These are phyloP conservation scores for Tylopilus sp. DNA, from an alignment of 768 basidiomycete genomes.

Conservation along the genomic window DNA sequence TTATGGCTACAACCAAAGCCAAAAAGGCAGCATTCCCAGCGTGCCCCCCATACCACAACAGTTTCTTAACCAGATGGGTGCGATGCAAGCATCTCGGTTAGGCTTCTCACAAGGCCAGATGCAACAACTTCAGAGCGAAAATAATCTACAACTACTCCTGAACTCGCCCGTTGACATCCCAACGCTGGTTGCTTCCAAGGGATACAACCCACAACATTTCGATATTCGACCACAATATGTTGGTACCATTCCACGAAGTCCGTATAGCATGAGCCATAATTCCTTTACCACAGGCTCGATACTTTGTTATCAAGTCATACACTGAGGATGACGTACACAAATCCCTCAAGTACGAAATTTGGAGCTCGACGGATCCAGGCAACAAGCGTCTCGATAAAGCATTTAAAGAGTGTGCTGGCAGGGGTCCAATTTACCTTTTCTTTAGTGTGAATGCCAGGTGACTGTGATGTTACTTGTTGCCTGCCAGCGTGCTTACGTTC, in stretches of 20 bases:
- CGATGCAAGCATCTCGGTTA: constrained; percentile 36
- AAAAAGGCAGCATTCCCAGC: constrained; percentile 47
- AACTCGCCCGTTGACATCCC: constrained; percentile 81
- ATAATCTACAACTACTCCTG: constrained; percentile 39
- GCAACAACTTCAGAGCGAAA: constrained; percentile 28
- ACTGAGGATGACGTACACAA: constrained; percentile 99
- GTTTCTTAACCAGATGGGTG: constrained; percentile 57
- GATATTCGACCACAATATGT: constrained; percentile 79
- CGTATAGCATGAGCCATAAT: constrained; percentile 1
- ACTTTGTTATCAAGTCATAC: constrained; percentile 98
- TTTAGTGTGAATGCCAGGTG: constrained; percentile 95
- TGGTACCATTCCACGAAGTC: constrained; percentile 27
- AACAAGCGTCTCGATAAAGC: constrained; percentile 98
- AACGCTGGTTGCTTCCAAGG: constrained; percentile 79
- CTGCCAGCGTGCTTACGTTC: constrained; percentile 9
- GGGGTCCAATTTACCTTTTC: constrained; percentile 96
- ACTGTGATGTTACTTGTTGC: constrained; percentile 3
- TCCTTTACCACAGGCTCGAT: constrained; percentile 61
- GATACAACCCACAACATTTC: constrained; percentile 86
- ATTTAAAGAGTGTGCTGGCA: constrained; percentile 89
- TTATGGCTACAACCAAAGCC: constrained; percentile 47
- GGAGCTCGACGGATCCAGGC: constrained; percentile 95
- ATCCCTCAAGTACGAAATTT: constrained; percentile 94
- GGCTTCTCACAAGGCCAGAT: constrained; percentile 32
- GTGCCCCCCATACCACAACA: constrained; percentile 74